Conservation (phyloP, 2,329 filamentous ascomycete genomes). For the Fusarium luffae region DNA sequence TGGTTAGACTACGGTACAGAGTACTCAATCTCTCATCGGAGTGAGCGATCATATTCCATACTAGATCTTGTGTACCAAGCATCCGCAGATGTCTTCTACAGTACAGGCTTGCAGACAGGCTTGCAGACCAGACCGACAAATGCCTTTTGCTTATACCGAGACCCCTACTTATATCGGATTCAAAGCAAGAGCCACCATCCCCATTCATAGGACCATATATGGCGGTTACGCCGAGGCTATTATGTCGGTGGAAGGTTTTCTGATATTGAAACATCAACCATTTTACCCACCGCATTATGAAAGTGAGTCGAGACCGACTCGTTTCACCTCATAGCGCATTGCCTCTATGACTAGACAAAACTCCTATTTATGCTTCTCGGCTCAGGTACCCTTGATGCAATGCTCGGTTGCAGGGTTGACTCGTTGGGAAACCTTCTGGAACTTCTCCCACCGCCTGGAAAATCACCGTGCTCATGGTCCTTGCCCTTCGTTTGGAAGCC, state of each 20-base stretch:
- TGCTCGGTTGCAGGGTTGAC: constrained; percentile 19
- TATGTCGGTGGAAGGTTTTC: constrained; percentile 11
- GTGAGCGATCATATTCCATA: constrained; percentile 10
- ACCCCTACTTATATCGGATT: background rate
- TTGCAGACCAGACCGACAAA: constrained; percentile 1
- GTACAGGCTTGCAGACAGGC: background rate
- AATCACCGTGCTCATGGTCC: constrained; percentile 13
- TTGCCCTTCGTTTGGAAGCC: constrained; percentile 17
- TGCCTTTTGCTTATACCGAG: background rate
- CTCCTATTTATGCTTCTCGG: constrained; percentile 13
- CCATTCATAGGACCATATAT: background rate
- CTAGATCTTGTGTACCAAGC: background rate
- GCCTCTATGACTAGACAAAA: constrained; percentile 3
- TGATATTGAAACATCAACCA: constrained; percentile 26
- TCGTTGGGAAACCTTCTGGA: constrained; percentile 35
- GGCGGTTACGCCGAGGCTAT: constrained; percentile 6
- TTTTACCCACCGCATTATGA: constrained; percentile 7
- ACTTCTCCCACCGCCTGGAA: constrained; percentile 18
- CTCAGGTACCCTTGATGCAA: constrained; percentile 8
- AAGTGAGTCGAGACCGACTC: constrained; percentile 2
- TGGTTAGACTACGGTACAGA: background rate
- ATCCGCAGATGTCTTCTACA: background rate
- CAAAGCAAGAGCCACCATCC: background rate
- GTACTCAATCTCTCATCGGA: background rate
- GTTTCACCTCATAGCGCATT: constrained; percentile 17